Evolutionary conservation across 2,329 filamentous ascomycete genomes (phyloP).

Genomic region (Fusarium heterosporum): DNA sequence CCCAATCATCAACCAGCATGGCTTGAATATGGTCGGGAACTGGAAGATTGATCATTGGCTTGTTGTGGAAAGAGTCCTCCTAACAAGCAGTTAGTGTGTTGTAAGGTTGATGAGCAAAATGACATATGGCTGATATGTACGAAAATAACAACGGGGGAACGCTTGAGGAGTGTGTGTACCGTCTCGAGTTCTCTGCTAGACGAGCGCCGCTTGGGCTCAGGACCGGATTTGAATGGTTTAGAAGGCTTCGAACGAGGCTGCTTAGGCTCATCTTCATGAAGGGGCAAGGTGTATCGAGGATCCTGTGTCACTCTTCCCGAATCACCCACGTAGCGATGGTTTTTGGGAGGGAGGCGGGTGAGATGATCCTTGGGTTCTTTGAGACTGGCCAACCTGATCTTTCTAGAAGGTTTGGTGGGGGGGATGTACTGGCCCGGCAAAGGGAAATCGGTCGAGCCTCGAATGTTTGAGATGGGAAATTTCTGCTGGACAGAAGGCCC

Average conservation of each 20-base stretch:
- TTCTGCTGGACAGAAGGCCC: conserved; percentile 7
- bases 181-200: conserved; percentile 16
- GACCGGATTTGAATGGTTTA: conserved; percentile 9
- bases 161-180: conserved; percentile 28
- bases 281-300: conserved; percentile 27
- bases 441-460: conserved; percentile 9
- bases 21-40: conserved; percentile 93
- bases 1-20: conserved; percentile 97
- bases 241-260: conserved; percentile 19
- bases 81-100: conserved; percentile 54
- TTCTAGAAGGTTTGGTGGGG: neutral
- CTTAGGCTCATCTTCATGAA: conserved; percentile 12
- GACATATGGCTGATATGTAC: neutral
- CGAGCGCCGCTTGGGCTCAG: conserved; percentile 28
- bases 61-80: conserved; percentile 88
- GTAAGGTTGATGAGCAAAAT: neutral
- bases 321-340: conserved; percentile 27
- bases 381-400: conserved; percentile 22
- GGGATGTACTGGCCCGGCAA: conserved; percentile 1
- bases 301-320: conserved; percentile 18
- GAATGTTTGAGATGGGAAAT: conserved; percentile 20
- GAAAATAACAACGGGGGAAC: neutral
- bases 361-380: conserved; percentile 29
- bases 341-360: conserved; percentile 5
- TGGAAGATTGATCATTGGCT: conserved; percentile 86